A percentile compares a stretch with the other conserved stretches of the same genome.
Conservation (phyloP, 1,284 basidiomycete genomes). For the Cystobasidiaceae sp. region DNA sequence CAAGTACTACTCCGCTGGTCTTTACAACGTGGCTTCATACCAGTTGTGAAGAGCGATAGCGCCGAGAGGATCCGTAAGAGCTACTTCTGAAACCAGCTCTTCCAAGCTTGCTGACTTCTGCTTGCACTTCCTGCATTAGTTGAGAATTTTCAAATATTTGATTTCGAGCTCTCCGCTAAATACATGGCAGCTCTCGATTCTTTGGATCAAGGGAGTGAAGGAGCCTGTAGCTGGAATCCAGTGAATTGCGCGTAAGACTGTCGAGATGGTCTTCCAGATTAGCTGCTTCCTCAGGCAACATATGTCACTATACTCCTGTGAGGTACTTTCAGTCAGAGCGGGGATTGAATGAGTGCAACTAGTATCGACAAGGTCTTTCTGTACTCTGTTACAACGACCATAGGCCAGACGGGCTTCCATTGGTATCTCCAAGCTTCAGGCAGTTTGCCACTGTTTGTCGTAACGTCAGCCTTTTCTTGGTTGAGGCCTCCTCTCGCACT, state of each 20-base stretch:
- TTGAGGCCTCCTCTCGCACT: no score
- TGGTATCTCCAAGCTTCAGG: no score
- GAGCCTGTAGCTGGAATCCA: conserved; percentile 67
- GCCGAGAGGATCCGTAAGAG: conserved; percentile 41
- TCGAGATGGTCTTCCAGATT: not conserved
- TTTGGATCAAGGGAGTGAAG: conserved; percentile 60
- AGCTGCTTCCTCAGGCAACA: not conserved
- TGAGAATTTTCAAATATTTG: conserved; percentile 63
- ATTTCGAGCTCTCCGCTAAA: conserved; percentile 59
- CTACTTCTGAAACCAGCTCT: conserved; percentile 53
- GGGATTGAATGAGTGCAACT: no score
- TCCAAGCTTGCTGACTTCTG: not conserved
- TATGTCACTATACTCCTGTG: not conserved
- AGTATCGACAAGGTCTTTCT: no score
- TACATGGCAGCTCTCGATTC: conserved; percentile 61
- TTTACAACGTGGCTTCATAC: conserved; percentile 11
- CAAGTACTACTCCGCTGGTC: conserved; percentile 73
- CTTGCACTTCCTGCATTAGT: conserved; percentile 20
- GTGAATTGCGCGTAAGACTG: conserved; percentile 50
- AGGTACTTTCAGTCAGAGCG: no score
- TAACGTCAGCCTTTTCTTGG: no score
- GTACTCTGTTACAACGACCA: no score
- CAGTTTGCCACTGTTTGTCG: no score
- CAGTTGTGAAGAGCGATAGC: conserved; percentile 25
- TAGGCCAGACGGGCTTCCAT: no score